Percentiles rank a stretch among this genome's conserved stretches.
Conservation (phyloP, 2,329 filamentous ascomycete genomes). For the Penicillium sp. region DNA sequence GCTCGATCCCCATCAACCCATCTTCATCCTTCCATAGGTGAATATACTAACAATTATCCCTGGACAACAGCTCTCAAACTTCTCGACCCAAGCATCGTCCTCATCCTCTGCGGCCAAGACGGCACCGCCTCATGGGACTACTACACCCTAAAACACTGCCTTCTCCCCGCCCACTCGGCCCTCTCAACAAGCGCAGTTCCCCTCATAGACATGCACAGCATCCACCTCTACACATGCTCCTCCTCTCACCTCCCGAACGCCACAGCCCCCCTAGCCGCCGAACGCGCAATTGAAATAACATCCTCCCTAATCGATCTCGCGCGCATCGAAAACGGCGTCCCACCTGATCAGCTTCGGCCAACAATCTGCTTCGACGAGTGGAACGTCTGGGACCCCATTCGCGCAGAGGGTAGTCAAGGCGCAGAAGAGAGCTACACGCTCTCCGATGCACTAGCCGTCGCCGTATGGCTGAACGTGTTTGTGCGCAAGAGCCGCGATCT, state of each 20-base stretch:
- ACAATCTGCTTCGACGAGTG: slow-evolving; percentile 82
- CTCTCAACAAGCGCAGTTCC: slow-evolving; percentile 40
- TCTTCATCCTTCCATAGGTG: not conserved
- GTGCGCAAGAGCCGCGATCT: slow-evolving; percentile 68
- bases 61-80: slow-evolving; percentile 36
- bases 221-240: slow-evolving; percentile 73
- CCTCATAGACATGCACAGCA: slow-evolving; percentile 76
- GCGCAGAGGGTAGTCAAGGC: slow-evolving; percentile 68
- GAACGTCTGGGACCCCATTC: slow-evolving; percentile 77
- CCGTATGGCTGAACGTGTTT: slow-evolving; percentile 74
- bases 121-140: slow-evolving; percentile 71
- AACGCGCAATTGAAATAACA: slow-evolving; percentile 71
- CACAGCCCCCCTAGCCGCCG: slow-evolving; percentile 66
- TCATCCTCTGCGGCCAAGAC: slow-evolving; percentile 74
- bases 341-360: slow-evolving; percentile 59
- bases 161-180: slow-evolving; percentile 49
- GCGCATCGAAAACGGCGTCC: slow-evolving; percentile 62
- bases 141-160: slow-evolving; percentile 69
- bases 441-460: slow-evolving; percentile 73
- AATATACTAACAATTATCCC: not conserved
- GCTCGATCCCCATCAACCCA: not conserved
- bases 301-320: slow-evolving; percentile 70
- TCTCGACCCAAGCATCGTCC: slow-evolving; percentile 62
- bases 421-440: slow-evolving; percentile 74
- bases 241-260: slow-evolving; percentile 56